These are phyloP conservation scores for Talaromyces sp. DNA, from an alignment of 2,329 filamentous ascomycete species.

Conservation along the genomic window DNA sequence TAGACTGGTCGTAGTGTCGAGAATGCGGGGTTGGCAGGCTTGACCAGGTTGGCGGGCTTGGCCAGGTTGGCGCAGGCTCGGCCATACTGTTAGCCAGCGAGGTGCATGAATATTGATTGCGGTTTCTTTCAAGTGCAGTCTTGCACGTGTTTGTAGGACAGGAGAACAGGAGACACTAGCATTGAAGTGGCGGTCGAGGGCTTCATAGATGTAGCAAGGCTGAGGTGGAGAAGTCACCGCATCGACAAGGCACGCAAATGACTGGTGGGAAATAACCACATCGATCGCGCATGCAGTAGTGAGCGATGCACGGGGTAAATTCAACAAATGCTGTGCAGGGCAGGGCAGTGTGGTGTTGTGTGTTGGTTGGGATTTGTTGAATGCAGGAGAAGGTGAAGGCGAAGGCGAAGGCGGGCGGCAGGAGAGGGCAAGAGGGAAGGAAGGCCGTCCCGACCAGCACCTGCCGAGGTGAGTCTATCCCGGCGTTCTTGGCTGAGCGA, in stretches of 20 bases:
- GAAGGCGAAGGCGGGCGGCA: not conserved
- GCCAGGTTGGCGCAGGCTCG: not conserved
- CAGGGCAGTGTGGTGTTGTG: not conserved
- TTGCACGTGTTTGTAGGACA: not conserved
- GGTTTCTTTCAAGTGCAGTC: too few species aligned
- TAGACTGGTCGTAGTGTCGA: not conserved
- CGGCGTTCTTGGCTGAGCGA: not conserved
- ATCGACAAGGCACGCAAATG: too few species aligned
- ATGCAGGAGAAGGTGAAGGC: not conserved
- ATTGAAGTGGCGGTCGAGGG: not conserved
- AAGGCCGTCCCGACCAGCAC: not conserved
- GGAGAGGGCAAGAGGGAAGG: not conserved
- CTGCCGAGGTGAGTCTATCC: not conserved
- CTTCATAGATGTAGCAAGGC: not conserved
- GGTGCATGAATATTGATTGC: not conserved
- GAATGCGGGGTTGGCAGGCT: not conserved
- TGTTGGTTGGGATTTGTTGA: too few species aligned
- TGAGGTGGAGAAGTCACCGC: not conserved
- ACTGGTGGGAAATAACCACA: not conserved
- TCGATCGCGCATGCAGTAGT: not conserved
- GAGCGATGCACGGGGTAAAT: not conserved
- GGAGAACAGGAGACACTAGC: too few species aligned
- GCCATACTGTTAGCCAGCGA: not conserved
- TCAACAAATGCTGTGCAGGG: too few species aligned
- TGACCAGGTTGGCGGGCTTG: not conserved